A percentile compares a stretch with the other conserved stretches of the same genome.
Conservation (phyloP, 306 rosid genomes). For the Acacia confusa region DNA sequence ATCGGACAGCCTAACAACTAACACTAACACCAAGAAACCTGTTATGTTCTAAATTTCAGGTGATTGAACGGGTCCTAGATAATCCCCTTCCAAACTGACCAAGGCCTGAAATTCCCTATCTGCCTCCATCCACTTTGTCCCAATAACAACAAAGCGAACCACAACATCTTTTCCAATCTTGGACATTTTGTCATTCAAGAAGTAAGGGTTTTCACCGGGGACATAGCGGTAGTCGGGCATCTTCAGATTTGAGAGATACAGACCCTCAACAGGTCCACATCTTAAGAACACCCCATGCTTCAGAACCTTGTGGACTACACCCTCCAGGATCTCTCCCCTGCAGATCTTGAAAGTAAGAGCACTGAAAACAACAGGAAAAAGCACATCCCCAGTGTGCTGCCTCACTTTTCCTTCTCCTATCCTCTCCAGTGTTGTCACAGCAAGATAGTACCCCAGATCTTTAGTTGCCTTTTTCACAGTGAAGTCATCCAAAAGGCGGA, state of each 20-base stretch:
- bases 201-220: constrained; percentile 70
- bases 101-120: constrained; percentile 86
- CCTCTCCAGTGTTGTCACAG: constrained; percentile 67
- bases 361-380: constrained; percentile 70
- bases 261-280: constrained; percentile 81
- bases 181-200: constrained; percentile 58
- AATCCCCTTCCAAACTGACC: constrained; percentile 84
- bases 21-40: neutral
- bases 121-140: constrained; percentile 89
- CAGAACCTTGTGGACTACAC: constrained; percentile 75
- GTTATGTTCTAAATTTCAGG: constrained; percentile 27
- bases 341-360: constrained; percentile 74
- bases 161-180: constrained; percentile 62
- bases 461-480: constrained; percentile 69
- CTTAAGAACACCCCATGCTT: constrained; percentile 87
- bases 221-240: constrained; percentile 73
- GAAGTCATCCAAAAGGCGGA: constrained; percentile 64
- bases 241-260: constrained; percentile 61
- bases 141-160: constrained; percentile 72
- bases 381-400: constrained; percentile 75
- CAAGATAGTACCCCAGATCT: constrained; percentile 74
- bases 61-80: constrained; percentile 66
- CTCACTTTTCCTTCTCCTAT: constrained; percentile 86
- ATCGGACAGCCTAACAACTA: neutral
- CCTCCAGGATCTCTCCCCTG: constrained; percentile 79